Evolutionary conservation across 805 yeast species (phyloP), one percentile per base, ranked within the genome.

Genomic region (Wickerhamiella sorbophila): DNA sequence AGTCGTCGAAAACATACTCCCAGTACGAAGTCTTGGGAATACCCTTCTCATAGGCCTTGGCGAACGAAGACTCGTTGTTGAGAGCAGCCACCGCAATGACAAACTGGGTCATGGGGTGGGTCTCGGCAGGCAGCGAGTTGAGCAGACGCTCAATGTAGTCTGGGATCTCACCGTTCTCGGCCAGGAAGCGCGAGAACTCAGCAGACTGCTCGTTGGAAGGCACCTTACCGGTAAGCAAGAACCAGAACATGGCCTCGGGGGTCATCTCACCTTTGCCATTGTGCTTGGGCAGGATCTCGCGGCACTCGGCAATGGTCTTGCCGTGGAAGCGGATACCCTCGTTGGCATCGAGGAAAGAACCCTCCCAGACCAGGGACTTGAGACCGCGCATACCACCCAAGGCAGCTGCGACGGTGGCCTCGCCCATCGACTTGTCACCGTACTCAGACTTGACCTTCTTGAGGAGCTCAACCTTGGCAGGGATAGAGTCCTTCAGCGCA

Each of bases 61-160:
- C 84, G 63, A 80, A 80, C 49, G 61, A 64, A 16, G 86, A 78
- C 51, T 77, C 79, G 46, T 77, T 70, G 63, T 79, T 80, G 59
- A 81, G 69, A 33, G 86, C 79, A 43, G 79, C 70, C 38, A 81
- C 74, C 26, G 83, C 87, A 56, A 81, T 78, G 38, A 84, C 71
- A 54, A 80, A 68, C 60, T 80, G 91, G 24, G 88, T 79, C 91
- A 80, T 80, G 57, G 91, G 91, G 61, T 80, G 91, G 58, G 80
- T 66, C 51, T 74, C 69, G 33, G 70, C 58, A 42, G 91, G 91
- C 46, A 79, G 68, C 39, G 69, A 61, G 64, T 75, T 79, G 48
- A 80, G 63, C 41, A 77, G 62, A 52, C 70, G 74, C 55, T 63
- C 69, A 36, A 77, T 74, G 59, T 76, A 74, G 49, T 66, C 71